phyloP scores from a whole-genome alignment of 2,329 filamentous ascomycete genomes.

The Paramyrothecium sp. region DNA sequence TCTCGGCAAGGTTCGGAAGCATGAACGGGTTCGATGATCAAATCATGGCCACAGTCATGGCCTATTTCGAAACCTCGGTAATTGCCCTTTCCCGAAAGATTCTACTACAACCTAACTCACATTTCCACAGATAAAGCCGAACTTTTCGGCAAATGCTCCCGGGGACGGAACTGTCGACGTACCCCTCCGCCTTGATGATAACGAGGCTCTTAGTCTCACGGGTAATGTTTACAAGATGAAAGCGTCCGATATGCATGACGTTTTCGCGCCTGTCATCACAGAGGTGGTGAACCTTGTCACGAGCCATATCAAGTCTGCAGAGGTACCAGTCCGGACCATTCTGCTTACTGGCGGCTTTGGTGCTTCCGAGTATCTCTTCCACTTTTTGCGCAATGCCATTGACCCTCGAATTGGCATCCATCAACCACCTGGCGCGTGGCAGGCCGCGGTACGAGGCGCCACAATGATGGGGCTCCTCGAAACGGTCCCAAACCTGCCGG shows the following conservation, averaged over 20 bases:
- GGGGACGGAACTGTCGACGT: constrained; percentile 33
- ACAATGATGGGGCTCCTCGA: constrained; percentile 46
- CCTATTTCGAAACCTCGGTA: constrained; percentile 42
- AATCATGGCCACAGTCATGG: constrained; percentile 35
- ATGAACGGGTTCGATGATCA: constrained; percentile 38
- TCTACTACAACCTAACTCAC: no score
- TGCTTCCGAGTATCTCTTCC: constrained; percentile 41
- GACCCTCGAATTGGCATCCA: constrained; percentile 35
- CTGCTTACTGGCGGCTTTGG: constrained; percentile 47
- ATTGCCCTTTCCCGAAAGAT: no score
- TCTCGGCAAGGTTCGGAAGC: constrained; percentile 36
- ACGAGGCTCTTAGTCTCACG: constrained; percentile 33
- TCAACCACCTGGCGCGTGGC: constrained; percentile 46
- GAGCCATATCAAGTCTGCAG: constrained; percentile 37
- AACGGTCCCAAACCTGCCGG: constrained; percentile 28
- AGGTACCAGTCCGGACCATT: constrained; percentile 36
- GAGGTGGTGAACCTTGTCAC: constrained; percentile 41
- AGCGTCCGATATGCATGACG: constrained; percentile 34
- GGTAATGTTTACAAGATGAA: constrained; percentile 35
- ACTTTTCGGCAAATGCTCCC: constrained; percentile 27
- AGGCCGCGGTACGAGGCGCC: constrained; percentile 46
- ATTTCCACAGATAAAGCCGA: constrained; percentile 35
- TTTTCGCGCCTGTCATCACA: constrained; percentile 43
- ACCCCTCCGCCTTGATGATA: constrained; percentile 38
- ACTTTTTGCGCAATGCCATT: constrained; percentile 33